Evolutionary conservation across 306 rosid genomes (phyloP), one percentile per base, ranked within the genome.

Genomic region (Dryas alaskensis): DNA sequence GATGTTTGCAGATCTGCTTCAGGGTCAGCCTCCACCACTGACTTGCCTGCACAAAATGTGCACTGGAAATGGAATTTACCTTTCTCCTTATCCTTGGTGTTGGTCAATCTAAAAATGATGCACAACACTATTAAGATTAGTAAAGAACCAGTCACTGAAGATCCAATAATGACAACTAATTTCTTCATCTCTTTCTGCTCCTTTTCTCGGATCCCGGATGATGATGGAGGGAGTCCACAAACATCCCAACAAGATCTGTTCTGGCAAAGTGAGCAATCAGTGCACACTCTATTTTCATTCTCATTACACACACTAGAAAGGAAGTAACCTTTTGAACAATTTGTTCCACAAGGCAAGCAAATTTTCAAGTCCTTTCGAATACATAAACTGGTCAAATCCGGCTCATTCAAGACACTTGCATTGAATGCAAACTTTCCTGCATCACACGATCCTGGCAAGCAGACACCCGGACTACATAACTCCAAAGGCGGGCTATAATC

Each of bases 241-340:
- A 82, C 79, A 59, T 74, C 84, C 81, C 67, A 73, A 77, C 97
- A 91, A 68, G 97, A 87, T 14, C 93, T 86, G 74, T 89, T 91
- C 73, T 91, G 94, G 81, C 97, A 91, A 65, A 91, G 92, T 48
- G 97, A 91, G 76, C 97, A 91, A 70, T 88, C 84, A 4, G 94
- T 85, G 85, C 97, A 91, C 12, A 86, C 80, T 64, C 94, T 79
- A 70, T 89, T 90, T 0, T 87, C 43, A 61, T 80, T 91, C 25
- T 7, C 77, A 55, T 83, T 78, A 73, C 97, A 91, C 4, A 86
- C 65, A 60, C 92, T 91, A 45, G 94, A 91, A 80, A 89, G 72
- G 82, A 91, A 91, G 74, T 73, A 85, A 3, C 94, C 97, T 62
- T 84, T 67, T 6, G 92, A 89, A 79, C 97, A 91, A 49, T 81